Evolutionary conservation across 495 filamentous ascomycete species (phyloP), one percentile per base, ranked within the genome.

Genomic region (Symbiotaphrina buchneri): DNA sequence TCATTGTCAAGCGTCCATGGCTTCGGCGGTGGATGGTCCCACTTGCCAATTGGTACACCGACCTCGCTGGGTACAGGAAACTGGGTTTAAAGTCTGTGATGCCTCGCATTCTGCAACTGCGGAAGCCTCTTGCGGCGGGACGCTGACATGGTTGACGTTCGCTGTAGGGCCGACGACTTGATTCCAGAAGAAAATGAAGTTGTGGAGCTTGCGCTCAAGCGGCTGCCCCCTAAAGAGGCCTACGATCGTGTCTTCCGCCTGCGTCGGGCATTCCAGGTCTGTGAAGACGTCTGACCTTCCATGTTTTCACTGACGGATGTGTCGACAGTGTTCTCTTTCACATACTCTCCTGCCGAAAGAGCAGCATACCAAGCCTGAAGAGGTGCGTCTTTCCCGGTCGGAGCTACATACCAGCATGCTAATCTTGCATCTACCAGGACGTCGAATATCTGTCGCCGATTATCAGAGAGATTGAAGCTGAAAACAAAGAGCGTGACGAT

Each of bases 191-290:
- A 95, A 58, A 69, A 58, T 63, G 80, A 85, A 42, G 53, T 53
- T 18, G 83, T 95, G 44, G 71, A 83, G 51, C 59, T 68, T 40
- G 87, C 87, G 32, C 63, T 97, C 49, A 74, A 76, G 65, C 82
- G 87, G 52, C 74, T 97, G 26, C 68, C 80, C 22, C 63, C 76
- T 39, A 83, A 90, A 65, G 80, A 80, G 45, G 63, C 70, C 43
- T 95, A 95, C 56, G 87, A 97, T 62, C 85, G 87, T 54, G 70
- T 94, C 48, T 95, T 77, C 71, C 82, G 87, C 46, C 68, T 95
- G 52, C 76, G 87, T 51, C 71, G 87, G 51, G 90, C 87, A 43
- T 75, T 85, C 59, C 87, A 95, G 71, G 76, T 83, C 53, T 26
- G 56, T 24, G 21, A 24, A 34, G 35, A 27, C 10, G 27, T 1